Conservation (phyloP, 192 early-diverging fungal genomes). For the Coemansia umbellata region DNA sequence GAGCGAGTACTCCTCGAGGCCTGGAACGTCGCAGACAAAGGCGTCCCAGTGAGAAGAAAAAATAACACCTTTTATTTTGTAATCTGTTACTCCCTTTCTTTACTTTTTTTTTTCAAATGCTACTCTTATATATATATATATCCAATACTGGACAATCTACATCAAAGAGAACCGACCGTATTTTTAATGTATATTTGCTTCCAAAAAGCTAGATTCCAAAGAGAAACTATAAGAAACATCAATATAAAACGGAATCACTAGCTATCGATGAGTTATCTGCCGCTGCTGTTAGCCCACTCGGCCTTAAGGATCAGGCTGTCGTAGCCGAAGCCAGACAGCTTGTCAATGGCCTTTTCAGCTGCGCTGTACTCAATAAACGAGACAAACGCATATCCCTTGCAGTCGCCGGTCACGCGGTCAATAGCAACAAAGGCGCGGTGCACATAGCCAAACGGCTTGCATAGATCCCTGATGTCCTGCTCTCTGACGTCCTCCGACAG, state of each 20-base stretch:
- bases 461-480: constrained; percentile 83
- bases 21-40: constrained; percentile 18
- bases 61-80: too few species aligned
- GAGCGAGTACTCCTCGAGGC: constrained; percentile 43
- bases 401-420: constrained; percentile 76
- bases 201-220: too few species aligned
- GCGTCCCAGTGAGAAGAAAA: too few species aligned
- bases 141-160: too few species aligned
- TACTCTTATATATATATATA: too few species aligned
- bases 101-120: not conserved
- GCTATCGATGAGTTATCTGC: too few species aligned
- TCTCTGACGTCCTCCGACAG: constrained; percentile 92
- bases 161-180: too few species aligned
- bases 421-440: constrained; percentile 81
- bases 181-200: too few species aligned
- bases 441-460: constrained; percentile 79
- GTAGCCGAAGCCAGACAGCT: constrained; percentile 93
- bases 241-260: too few species aligned
- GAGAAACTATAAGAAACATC: too few species aligned
- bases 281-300: constrained; percentile 64
- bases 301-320: constrained; percentile 92
- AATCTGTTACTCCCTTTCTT: not conserved
- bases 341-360: constrained; percentile 78
- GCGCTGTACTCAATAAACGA: constrained; percentile 76
- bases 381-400: constrained; percentile 97